Evolutionary conservation across 805 yeast genomes (phyloP), one percentile per base, ranked within the genome.

Genomic region (Candida odintsovae): DNA sequence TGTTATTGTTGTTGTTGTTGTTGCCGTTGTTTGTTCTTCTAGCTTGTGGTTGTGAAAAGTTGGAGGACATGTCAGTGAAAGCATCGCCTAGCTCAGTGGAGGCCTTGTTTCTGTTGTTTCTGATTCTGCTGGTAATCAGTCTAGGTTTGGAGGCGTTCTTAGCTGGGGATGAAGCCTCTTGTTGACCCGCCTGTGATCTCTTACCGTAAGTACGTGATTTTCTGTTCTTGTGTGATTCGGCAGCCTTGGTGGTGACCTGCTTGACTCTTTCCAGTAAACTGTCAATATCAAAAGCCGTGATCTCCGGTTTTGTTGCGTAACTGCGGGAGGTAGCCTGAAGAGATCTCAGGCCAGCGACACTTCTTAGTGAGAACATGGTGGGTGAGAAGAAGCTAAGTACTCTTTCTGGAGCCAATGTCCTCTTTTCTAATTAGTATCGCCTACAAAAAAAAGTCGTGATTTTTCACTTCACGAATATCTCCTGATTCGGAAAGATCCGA

Each of bases 251-350:
- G 19, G 46, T 26, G 16, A 47, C 50, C 13, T 29, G 35, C 20
- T 35, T 41, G 13, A 50, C 53, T 43, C 51, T 46, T 26, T 43
- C 45, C 31, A 50, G 37, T 13, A 50, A 38, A 10, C 46, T 43
- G n/a, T 45, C 49, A n/a, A 50, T 45, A 38, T 47, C 53, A n/a
- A 41, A n/a, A 6, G 36, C 44, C 4, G 41, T 26, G 29, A 37
- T n/a, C 3, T 19, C 9, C 12, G 42, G 13, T 2, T 33, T 33
- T 3, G 36, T 16, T 11, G 36, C 36, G 12, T 33, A 33, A 16
- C 36, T 20, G 3, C 36, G 18, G 6, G 20, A 33, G 20, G 15
- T 16, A 16, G 20, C 9, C 6, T 16, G 19, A 9, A 33, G 20
- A 6, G 36, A 20, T 33, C 36, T 33, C 20, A 18, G 12, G 7